A percentile compares a stretch with the other conserved stretches of the same genome.
Evolutionary conservation across 2,329 filamentous ascomycete species (phyloP).

Genomic region (Nemania serpens): DNA sequence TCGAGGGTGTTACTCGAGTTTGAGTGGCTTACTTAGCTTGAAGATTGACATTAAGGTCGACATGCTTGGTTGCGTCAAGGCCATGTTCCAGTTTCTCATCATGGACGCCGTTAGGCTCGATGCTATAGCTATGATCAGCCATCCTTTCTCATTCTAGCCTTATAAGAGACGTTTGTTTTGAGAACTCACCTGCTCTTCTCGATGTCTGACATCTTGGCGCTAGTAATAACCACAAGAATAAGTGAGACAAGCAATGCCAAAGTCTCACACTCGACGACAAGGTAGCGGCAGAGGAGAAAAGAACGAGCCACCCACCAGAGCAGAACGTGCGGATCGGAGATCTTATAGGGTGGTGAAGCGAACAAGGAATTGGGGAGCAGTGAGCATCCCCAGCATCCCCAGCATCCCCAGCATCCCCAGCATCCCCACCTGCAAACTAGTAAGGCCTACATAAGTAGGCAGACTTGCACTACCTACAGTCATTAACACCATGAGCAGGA

Average conservation of each 20-base stretch:
- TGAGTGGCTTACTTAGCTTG: constrained; percentile 46
- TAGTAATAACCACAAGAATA: constrained; percentile 6
- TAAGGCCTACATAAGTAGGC: no score
- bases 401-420: no score
- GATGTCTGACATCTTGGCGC: constrained; percentile 24
- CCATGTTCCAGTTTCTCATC: constrained; percentile 37
- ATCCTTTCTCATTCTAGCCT: neutral
- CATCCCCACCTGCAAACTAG: constrained; percentile 1
- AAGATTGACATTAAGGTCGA: constrained; percentile 47
- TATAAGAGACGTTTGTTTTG: neutral
- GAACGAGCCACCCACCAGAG: neutral
- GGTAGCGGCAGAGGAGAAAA: constrained; percentile 10
- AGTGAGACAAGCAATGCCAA: constrained; percentile 1
- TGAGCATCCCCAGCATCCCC: constrained; percentile 13
- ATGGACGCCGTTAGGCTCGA: constrained; percentile 27
- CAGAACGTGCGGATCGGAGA: neutral
- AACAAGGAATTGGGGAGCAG: neutral
- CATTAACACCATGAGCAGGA: constrained; percentile 15
- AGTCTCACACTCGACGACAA: constrained; percentile 6
- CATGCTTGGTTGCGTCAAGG: constrained; percentile 39
- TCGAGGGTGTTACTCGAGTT: neutral
- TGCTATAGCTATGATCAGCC: constrained; percentile 3
- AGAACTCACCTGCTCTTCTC: constrained; percentile 21
- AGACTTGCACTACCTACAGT: neutral
- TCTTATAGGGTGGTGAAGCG: constrained; percentile 16